Evolutionary conservation across 2,329 filamentous ascomycete genomes (phyloP).

Genomic region (Pseudofabraea citricarpa): DNA sequence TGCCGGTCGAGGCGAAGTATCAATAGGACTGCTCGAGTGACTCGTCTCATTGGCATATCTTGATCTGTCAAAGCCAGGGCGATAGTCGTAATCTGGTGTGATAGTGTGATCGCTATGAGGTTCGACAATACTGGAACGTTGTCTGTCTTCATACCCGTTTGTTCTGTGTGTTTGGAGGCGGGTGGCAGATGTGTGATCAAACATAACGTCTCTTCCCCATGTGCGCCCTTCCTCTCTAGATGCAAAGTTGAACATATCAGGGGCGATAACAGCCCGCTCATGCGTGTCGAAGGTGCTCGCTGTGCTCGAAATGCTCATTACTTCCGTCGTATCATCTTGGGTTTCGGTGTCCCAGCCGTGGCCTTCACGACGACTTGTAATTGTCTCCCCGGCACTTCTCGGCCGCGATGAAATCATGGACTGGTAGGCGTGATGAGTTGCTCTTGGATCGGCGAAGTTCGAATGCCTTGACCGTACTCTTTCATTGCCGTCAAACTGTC

Average conservation of each 20-base stretch:
- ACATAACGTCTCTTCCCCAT: constrained; percentile 24
- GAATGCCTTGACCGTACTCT: constrained; percentile 16
- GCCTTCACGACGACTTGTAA: constrained; percentile 26
- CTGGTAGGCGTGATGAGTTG: constrained; percentile 13
- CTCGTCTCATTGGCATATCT: neutral
- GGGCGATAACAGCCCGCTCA: constrained; percentile 8
- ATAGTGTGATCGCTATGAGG: constrained; percentile 17
- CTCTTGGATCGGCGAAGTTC: constrained; percentile 9
- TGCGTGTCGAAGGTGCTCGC: constrained; percentile 15
- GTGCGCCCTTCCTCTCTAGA: constrained; percentile 4
- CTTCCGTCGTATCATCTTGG: constrained; percentile 23
- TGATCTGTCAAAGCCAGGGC: constrained; percentile 7
- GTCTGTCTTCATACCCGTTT: constrained; percentile 11
- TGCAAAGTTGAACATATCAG: constrained; percentile 21
- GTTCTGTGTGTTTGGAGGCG: constrained; percentile 13
- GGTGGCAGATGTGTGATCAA: constrained; percentile 13
- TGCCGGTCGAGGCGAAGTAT: constrained; percentile 11
- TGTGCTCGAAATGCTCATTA: constrained; percentile 16
- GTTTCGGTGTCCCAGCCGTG: constrained; percentile 30
- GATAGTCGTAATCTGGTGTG: constrained; percentile 1
- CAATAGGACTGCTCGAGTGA: constrained; percentile 10
- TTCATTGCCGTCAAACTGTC: constrained; percentile 8
- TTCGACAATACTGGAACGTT: constrained; percentile 15
- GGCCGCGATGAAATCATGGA: constrained; percentile 22
- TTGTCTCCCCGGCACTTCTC: constrained; percentile 27